Percentiles rank a stretch among this genome's conserved stretches.
phyloP scores from a whole-genome alignment of 768 basidiomycete species.

The Suillus lakei region DNA sequence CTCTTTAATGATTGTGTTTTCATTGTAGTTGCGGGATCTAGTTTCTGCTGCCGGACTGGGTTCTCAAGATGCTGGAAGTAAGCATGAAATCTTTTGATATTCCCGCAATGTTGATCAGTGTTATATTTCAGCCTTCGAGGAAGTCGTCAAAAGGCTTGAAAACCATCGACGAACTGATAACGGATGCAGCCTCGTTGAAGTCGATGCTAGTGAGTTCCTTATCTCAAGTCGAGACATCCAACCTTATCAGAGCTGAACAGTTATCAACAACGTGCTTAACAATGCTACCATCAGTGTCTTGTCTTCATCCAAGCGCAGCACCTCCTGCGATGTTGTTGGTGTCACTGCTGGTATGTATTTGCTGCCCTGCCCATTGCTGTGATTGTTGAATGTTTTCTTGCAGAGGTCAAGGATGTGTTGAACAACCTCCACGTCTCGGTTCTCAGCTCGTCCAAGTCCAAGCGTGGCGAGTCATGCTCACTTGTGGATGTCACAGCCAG shows the following conservation, averaged over 20 bases:
- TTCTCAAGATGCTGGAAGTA: too few species aligned
- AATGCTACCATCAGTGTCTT: too few species aligned
- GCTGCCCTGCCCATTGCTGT: too few species aligned
- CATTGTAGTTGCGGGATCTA: not conserved
- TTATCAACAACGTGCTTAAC: not conserved
- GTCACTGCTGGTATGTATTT: not conserved
- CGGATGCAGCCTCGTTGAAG: not conserved
- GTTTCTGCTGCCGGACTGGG: too few species aligned
- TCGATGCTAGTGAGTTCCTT: not conserved
- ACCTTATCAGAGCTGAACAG: not conserved
- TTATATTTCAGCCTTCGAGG: not conserved
- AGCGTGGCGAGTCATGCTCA: not conserved
- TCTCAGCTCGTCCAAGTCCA: not conserved
- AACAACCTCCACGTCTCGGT: not conserved
- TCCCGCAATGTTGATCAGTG: not conserved
- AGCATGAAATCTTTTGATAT: not conserved
- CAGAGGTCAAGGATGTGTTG: not conserved
- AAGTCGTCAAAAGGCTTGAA: not conserved
- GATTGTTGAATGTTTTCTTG: not conserved
- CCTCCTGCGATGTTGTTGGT: not conserved
- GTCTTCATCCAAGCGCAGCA: not conserved
- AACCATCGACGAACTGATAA: not conserved
- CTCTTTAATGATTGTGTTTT: not conserved
- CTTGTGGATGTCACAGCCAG: not conserved
- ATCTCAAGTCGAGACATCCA: fast-evolving